Conservation (phyloP, 192 early-diverging fungal genomes). For the Coemansia sp. region DNA sequence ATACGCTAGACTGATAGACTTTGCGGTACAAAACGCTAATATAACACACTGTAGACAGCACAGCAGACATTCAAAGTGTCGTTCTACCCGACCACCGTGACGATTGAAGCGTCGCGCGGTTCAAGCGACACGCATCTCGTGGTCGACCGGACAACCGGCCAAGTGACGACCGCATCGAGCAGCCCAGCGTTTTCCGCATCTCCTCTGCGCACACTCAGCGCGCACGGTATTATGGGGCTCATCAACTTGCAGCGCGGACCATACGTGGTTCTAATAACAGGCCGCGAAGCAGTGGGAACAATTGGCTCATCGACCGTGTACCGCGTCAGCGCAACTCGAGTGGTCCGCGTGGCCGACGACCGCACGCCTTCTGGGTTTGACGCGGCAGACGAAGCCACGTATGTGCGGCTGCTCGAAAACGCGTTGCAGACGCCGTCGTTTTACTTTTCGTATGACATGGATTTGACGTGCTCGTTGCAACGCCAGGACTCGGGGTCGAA, state of each 20-base stretch:
- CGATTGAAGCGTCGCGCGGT: constrained; percentile 40
- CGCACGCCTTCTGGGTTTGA: constrained; percentile 24
- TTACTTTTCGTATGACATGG: constrained; percentile 86
- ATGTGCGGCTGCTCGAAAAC: constrained; percentile 59
- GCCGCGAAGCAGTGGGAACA: constrained; percentile 37
- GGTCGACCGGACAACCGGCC: constrained; percentile 39
- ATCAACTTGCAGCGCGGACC: constrained; percentile 45
- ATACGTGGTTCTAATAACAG: constrained; percentile 52
- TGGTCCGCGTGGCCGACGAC: constrained; percentile 38
- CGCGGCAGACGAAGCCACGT: constrained; percentile 62
- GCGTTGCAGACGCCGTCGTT: constrained; percentile 59
- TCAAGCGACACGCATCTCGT: constrained; percentile 33
- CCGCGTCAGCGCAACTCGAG: constrained; percentile 39
- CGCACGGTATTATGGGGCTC: constrained; percentile 50
- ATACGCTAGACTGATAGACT: no score
- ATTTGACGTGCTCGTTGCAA: constrained; percentile 85
- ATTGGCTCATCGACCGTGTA: constrained; percentile 46
- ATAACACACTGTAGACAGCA: constrained; percentile 29
- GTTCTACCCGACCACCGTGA: constrained; percentile 44
- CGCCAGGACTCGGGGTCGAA: constrained; percentile 63
- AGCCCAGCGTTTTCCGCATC: constrained; percentile 32
- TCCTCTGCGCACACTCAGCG: constrained; percentile 40
- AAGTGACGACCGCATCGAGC: constrained; percentile 11
- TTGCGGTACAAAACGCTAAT: background rate
- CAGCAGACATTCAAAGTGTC: constrained; percentile 51